Evolutionary conservation across 371 early-diverging fungal genomes (phyloP).

Genomic region (Mycotypha africana): DNA sequence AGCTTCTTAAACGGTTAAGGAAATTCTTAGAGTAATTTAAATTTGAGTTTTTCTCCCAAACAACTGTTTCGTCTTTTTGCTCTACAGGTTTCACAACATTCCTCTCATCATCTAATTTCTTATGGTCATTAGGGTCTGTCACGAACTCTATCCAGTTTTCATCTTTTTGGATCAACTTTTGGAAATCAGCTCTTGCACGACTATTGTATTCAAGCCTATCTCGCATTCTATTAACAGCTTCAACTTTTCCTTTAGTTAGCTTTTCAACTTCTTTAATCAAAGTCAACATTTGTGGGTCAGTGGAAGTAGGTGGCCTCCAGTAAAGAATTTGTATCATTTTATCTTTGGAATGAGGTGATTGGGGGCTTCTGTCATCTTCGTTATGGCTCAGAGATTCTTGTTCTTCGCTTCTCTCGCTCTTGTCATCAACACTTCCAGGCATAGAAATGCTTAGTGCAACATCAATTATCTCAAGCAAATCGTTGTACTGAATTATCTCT

Average conservation of each 20-base stretch:
- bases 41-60: neutral
- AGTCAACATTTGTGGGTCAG: slow-evolving; percentile 15
- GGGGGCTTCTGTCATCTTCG: slow-evolving; percentile 1
- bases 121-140: neutral
- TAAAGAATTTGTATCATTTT: slow-evolving; percentile 53
- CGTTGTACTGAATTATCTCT: slow-evolving; percentile 25
- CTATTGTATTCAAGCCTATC: slow-evolving; percentile 40
- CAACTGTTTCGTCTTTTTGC: neutral
- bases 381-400: neutral
- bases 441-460: slow-evolving; percentile 50
- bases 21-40: slow-evolving; percentile 10
- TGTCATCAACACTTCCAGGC: slow-evolving; percentile 35
- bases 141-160: slow-evolving; percentile 37
- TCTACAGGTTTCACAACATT: neutral
- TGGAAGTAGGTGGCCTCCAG: slow-evolving; percentile 48
- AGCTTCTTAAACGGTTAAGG: slow-evolving; percentile 21
- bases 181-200: slow-evolving; percentile 34
- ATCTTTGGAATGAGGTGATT: slow-evolving; percentile 38
- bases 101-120: neutral
- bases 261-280: slow-evolving; percentile 33
- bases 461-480: slow-evolving; percentile 34
- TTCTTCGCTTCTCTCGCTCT: neutral
- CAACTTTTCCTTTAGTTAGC: slow-evolving; percentile 30
- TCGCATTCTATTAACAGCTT: slow-evolving; percentile 45
- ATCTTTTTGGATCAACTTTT: slow-evolving; percentile 26